phyloP scores from a whole-genome alignment of 805 yeast species.

The Wickerhamomyces alni region DNA sequence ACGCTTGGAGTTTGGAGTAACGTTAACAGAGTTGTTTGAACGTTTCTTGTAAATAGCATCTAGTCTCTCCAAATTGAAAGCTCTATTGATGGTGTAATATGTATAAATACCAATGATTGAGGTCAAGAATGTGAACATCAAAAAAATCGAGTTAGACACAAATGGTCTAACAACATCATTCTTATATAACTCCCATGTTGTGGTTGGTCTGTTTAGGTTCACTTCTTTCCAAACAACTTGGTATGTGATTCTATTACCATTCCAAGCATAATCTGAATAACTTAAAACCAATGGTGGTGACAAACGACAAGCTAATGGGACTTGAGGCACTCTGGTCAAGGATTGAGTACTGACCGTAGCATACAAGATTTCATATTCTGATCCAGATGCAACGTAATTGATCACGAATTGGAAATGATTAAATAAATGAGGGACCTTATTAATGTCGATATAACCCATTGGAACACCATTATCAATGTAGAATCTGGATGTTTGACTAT shows the following conservation, averaged over 20 bases:
- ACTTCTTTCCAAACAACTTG: slow-evolving; percentile 24
- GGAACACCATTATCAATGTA: slow-evolving; percentile 25
- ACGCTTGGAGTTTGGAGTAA: too few species aligned
- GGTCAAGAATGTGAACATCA: slow-evolving; percentile 14
- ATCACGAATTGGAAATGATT: slow-evolving; percentile 27
- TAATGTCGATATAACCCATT: slow-evolving; percentile 23
- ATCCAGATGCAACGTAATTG: slow-evolving; percentile 18
- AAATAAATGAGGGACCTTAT: slow-evolving; percentile 24
- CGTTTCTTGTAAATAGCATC: slow-evolving; percentile 9
- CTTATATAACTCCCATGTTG: slow-evolving; percentile 17
- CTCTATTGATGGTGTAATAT: slow-evolving; percentile 8
- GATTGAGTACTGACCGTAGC: slow-evolving; percentile 23
- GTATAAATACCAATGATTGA: slow-evolving; percentile 15
- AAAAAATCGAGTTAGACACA: slow-evolving; percentile 14
- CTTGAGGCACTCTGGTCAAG: slow-evolving; percentile 19
- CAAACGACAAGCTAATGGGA: slow-evolving; percentile 18
- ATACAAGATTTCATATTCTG: slow-evolving; percentile 20
- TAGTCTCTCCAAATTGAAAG: slow-evolving; percentile 13
- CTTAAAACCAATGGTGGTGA: slow-evolving; percentile 21
- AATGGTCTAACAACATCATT: slow-evolving; percentile 22
- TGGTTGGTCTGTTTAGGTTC: slow-evolving; percentile 7
- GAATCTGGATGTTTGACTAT: slow-evolving; percentile 21
- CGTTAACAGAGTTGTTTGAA: too few species aligned
- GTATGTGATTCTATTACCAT: slow-evolving; percentile 24
- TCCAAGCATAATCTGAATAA: slow-evolving; percentile 18